A percentile compares a stretch with the other conserved stretches of the same genome.
Conservation (phyloP, 2,329 filamentous ascomycete genomes). For the Lomentospora prolificans region DNA sequence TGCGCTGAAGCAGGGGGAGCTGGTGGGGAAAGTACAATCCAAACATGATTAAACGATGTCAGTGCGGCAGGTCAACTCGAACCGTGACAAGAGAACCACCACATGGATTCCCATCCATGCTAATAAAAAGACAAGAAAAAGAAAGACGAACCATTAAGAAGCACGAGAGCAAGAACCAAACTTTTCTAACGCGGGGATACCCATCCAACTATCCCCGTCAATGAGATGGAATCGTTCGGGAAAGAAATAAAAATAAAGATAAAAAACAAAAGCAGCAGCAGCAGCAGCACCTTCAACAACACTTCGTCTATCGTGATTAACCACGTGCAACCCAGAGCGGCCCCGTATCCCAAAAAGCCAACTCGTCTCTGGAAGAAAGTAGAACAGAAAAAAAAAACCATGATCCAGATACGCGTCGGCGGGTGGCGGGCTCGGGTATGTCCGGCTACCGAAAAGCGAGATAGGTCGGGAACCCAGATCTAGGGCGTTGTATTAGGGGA, state of each 20-base stretch:
- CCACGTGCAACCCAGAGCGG: neutral
- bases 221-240: neutral
- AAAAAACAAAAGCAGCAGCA: too few relatives aligned
- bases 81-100: neutral
- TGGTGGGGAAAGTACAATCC: too few relatives aligned
- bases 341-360: neutral
- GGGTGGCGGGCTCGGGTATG: too few relatives aligned
- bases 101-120: neutral
- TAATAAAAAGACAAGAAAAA: slow-evolving; percentile 5
- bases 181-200: neutral
- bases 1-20: too few relatives aligned
- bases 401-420: too few relatives aligned
- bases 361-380: too few relatives aligned
- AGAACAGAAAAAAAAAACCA: too few relatives aligned
- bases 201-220: neutral
- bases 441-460: too few relatives aligned
- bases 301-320: neutral
- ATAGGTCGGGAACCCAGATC: neutral
- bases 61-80: neutral
- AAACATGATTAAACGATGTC: slow-evolving; percentile 1
- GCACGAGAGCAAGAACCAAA: neutral
- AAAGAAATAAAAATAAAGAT: too few relatives aligned
- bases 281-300: neutral
- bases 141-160: neutral
- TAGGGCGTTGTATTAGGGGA: neutral